phyloP scores from a whole-genome alignment of 2,329 filamentous ascomycete genomes.

The Ceratocystiopsis brevicomis region DNA sequence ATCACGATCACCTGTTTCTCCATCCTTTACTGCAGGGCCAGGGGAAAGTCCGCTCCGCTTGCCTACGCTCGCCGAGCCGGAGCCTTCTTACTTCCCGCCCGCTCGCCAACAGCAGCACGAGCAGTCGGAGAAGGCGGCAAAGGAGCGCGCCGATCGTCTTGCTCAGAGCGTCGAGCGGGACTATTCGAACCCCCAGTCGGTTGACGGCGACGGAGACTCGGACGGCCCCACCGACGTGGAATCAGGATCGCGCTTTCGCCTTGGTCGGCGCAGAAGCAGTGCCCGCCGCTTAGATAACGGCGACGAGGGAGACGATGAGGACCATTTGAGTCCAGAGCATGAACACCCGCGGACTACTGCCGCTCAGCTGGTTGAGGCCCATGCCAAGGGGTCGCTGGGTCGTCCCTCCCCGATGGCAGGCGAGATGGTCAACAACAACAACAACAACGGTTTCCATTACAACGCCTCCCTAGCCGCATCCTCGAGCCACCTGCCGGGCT shows the following conservation, averaged over 20 bases:
- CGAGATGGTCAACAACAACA: background rate
- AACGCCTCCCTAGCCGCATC: conserved; percentile 6
- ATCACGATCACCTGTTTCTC: background rate
- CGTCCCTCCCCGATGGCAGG: no score
- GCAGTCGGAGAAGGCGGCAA: conserved; percentile 17
- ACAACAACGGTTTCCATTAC: conserved; percentile 5
- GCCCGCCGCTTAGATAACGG: background rate
- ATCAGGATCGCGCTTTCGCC: background rate
- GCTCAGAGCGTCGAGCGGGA: conserved; percentile 15
- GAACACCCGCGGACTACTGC: conserved; percentile 5
- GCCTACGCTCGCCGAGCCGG: conserved; percentile 1
- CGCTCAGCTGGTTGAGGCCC: conserved; percentile 8
- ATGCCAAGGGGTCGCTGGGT: background rate
- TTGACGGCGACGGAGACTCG: conserved; percentile 8
- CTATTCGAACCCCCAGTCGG: conserved; percentile 14
- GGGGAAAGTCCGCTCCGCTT: no score
- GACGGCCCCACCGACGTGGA: conserved; percentile 2
- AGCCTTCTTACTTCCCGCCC: conserved; percentile 5
- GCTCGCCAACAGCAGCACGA: conserved; percentile 8
- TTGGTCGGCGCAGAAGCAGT: background rate
- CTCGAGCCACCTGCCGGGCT: conserved; percentile 10
- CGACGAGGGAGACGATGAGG: background rate
- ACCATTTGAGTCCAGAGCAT: background rate
- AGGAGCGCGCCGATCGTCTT: conserved; percentile 17
- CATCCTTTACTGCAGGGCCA: background rate